Percentiles rank a stretch among this genome's conserved stretches.
These are phyloP conservation scores for Albophoma yamanashiensis DNA, from an alignment of 2,329 filamentous ascomycete species.

Conservation along the genomic window DNA sequence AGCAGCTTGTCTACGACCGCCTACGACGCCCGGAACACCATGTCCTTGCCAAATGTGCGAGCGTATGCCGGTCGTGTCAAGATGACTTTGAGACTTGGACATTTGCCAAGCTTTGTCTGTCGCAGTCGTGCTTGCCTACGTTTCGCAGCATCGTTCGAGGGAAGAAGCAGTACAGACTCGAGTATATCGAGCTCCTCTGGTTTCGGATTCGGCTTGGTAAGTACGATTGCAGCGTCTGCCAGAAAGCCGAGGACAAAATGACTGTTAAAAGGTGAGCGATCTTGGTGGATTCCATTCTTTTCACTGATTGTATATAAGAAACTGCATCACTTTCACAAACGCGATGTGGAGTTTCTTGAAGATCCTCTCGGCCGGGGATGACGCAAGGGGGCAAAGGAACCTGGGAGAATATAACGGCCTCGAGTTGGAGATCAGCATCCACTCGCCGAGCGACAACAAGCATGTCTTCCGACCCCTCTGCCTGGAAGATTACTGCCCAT, in stretches of 20 bases:
- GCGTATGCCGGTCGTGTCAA: neutral
- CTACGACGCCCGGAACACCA: neutral
- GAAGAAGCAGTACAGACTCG: neutral
- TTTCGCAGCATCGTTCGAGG: neutral
- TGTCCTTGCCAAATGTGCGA: neutral
- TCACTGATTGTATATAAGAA: neutral
- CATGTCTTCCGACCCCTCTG: neutral
- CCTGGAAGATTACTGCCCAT: neutral
- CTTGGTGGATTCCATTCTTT: neutral
- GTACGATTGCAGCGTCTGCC: neutral
- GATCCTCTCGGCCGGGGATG: neutral
- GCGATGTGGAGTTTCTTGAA: neutral
- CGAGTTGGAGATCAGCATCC: neutral
- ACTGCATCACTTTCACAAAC: neutral
- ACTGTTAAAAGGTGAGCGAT: neutral
- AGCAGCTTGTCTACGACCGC: neutral
- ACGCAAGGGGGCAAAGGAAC: neutral
- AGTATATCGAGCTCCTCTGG: neutral
- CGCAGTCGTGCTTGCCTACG: neutral
- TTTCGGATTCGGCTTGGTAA: neutral
- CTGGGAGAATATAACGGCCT: neutral
- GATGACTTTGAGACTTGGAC: neutral
- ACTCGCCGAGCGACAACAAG: neutral
- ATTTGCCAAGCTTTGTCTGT: neutral
- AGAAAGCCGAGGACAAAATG: neutral